Evolutionary conservation across 805 yeast species (phyloP).

Genomic region (Lachancea quebecensis): DNA sequence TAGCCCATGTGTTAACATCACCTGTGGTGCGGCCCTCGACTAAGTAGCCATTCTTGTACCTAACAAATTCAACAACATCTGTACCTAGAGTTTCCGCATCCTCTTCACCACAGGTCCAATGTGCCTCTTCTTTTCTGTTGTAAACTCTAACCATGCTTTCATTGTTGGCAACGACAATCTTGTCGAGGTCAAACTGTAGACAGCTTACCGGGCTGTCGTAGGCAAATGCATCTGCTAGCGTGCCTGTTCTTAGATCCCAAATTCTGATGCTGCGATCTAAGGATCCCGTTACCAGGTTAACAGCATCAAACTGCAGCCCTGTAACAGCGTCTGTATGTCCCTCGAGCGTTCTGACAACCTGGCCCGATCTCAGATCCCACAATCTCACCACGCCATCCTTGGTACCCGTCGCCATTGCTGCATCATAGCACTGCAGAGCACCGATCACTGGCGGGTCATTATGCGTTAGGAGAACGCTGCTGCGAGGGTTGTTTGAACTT

Average conservation of each 20-base stretch:
- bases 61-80: constrained; percentile 34
- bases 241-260: constrained; percentile 71
- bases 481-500: constrained; percentile 8
- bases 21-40: constrained; percentile 63
- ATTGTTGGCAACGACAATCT: constrained; percentile 48
- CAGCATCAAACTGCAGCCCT: constrained; percentile 61
- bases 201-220: constrained; percentile 50
- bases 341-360: constrained; percentile 49
- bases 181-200: constrained; percentile 51
- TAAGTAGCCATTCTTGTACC: constrained; percentile 56
- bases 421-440: constrained; percentile 64
- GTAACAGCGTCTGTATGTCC: constrained; percentile 72
- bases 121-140: constrained; percentile 48
- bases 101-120: constrained; percentile 45
- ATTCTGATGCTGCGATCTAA: constrained; percentile 55
- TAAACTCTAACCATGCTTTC: constrained; percentile 48
- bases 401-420: constrained; percentile 74
- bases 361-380: constrained; percentile 72
- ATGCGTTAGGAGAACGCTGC: constrained; percentile 6
- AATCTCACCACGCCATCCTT: constrained; percentile 67
- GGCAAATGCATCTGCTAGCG: constrained; percentile 53
- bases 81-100: constrained; percentile 19
- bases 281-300: constrained; percentile 55
- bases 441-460: constrained; percentile 44
- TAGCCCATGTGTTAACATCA: constrained; percentile 58